These are phyloP conservation scores for Pseudonitzschia multiseries DNA, from an alignment of 108 stramenopile species.

Conservation along the genomic window DNA sequence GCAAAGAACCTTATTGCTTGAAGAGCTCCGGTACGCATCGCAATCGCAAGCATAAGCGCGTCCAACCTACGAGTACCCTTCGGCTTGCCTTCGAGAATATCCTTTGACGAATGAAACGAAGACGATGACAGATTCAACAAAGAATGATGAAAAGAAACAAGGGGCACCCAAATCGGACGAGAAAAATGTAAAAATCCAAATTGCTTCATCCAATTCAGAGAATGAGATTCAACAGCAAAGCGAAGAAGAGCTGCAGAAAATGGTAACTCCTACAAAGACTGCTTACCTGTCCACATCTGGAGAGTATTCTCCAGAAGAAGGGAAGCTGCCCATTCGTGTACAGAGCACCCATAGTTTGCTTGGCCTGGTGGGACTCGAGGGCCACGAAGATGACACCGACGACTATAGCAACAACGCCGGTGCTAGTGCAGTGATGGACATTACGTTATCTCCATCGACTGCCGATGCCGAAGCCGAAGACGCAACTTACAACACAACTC, in stretches of 20 bases:
- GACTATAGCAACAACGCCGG: neutral
- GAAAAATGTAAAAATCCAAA: neutral
- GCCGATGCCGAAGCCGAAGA: neutral
- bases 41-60: no score
- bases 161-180: neutral
- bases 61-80: no score
- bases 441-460: slow-evolving; percentile 2
- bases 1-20: no score
- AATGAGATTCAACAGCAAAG: neutral
- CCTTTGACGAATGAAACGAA: no score
- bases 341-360: slow-evolving; percentile 11
- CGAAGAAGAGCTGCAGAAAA: neutral
- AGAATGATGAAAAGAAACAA: neutral
- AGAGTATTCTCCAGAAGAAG: neutral
- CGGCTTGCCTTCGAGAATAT: neutral
- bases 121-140: neutral
- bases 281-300: neutral
- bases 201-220: neutral
- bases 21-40: no score
- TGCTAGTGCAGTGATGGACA: neutral
- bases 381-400: slow-evolving; percentile 2
- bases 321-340: neutral
- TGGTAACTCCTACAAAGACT: neutral
- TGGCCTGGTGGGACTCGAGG: slow-evolving; percentile 8
- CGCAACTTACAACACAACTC: slow-evolving; percentile 5